Conservation (phyloP, 495 filamentous ascomycete species). For the Penicillium psychrofluorescens region DNA sequence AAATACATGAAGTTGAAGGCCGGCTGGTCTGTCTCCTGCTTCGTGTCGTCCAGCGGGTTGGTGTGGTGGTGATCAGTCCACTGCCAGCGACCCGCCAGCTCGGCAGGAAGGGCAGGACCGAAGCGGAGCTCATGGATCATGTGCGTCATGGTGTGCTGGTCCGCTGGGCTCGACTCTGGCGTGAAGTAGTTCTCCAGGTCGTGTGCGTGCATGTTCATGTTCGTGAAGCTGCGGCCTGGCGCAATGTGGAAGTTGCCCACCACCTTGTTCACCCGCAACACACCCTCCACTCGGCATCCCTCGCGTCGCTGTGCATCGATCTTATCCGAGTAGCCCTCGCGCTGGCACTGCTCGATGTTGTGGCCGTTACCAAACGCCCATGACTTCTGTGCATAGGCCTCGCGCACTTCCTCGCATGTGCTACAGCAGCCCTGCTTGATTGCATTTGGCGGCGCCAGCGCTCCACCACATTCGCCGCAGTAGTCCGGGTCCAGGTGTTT, state of each 20-base stretch:
- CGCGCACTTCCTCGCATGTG: slow-evolving; percentile 92
- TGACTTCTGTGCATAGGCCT: slow-evolving; percentile 78
- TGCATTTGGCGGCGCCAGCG: slow-evolving; percentile 59
- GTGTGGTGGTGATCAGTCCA: slow-evolving; percentile 89
- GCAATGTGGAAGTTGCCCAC: slow-evolving; percentile 99
- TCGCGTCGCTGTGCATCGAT: slow-evolving; percentile 81
- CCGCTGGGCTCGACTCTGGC: slow-evolving; percentile 37
- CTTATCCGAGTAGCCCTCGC: slow-evolving; percentile 85
- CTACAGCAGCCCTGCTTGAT: slow-evolving; percentile 82
- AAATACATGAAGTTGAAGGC: slow-evolving; percentile 99
- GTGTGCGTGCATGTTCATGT: slow-evolving; percentile 93
- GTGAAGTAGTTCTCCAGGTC: slow-evolving; percentile 91
- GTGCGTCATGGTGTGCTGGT: slow-evolving; percentile 81
- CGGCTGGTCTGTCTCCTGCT: slow-evolving; percentile 70
- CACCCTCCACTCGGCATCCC: slow-evolving; percentile 91
- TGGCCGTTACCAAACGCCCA: slow-evolving; percentile 94
- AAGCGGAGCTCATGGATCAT: slow-evolving; percentile 87
- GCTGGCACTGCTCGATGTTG: slow-evolving; percentile 89
- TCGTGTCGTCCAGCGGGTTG: slow-evolving; percentile 83
- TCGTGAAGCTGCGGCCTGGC: slow-evolving; percentile 87
- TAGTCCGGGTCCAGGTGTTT: slow-evolving; percentile 83
- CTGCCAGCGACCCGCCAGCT: slow-evolving; percentile 55
- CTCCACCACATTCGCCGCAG: slow-evolving; percentile 91
- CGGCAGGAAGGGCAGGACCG: slow-evolving; percentile 81
- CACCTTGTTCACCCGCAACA: slow-evolving; percentile 93